These are phyloP conservation scores for Maudiozyma barnettii DNA, from an alignment of 805 yeast species.

Conservation along the genomic window DNA sequence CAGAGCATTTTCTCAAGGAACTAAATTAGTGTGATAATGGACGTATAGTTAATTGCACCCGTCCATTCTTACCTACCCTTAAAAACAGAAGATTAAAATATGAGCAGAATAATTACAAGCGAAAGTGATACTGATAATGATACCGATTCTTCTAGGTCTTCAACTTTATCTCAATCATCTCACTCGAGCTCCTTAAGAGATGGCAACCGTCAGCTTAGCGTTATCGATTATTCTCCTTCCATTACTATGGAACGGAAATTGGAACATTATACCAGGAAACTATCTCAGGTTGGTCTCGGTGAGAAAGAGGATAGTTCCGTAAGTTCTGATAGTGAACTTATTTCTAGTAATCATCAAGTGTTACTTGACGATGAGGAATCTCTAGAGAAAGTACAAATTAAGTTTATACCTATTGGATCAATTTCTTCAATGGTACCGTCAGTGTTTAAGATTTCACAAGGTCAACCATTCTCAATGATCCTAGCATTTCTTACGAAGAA, in stretches of 20 bases:
- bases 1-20: no score
- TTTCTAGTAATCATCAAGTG: neutral
- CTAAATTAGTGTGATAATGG: no score
- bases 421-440: constrained; percentile 20
- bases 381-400: constrained; percentile 16
- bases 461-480: constrained; percentile 22
- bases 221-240: neutral
- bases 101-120: constrained; percentile 27
- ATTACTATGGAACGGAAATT: constrained; percentile 15
- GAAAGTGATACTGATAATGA: constrained; percentile 25
- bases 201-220: neutral
- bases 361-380: neutral
- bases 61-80: no score
- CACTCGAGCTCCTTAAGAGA: neutral
- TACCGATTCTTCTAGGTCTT: constrained; percentile 7
- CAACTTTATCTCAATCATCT: neutral
- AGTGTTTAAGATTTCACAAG: constrained; percentile 20
- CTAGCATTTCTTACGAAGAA: constrained; percentile 15
- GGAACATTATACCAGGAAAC: constrained; percentile 19
- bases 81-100: constrained; percentile 3
- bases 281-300: constrained; percentile 22
- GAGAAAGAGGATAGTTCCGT: constrained; percentile 9
- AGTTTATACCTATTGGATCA: constrained; percentile 27
- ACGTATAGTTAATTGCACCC: no score
- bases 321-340: constrained; percentile 4